Percentiles rank a stretch among this genome's conserved stretches.
phyloP scores from a whole-genome alignment of 345 rosid genomes.

The Anastatica hierochuntica region DNA sequence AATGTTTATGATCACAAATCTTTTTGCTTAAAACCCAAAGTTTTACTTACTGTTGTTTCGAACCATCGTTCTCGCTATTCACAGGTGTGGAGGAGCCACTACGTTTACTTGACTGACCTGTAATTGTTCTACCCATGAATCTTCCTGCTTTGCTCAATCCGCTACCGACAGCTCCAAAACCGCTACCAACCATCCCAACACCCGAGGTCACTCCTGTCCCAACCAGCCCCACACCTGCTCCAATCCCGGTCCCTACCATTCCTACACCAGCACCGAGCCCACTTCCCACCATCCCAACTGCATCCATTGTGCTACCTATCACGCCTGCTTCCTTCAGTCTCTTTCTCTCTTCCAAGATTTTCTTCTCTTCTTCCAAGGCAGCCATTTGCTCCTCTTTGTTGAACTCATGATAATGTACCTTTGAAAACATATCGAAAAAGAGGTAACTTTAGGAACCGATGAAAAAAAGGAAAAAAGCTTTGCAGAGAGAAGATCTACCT shows the following conservation, averaged over 20 bases:
- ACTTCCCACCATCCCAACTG: slow-evolving; percentile 36
- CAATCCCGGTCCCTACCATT: slow-evolving; percentile 62
- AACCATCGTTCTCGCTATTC: slow-evolving; percentile 42
- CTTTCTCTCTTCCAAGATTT: slow-evolving; percentile 71
- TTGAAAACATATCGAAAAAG: background rate
- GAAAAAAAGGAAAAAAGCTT: background rate
- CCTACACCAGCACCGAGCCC: slow-evolving; percentile 70
- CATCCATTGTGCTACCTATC: slow-evolving; percentile 92
- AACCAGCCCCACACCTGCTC: slow-evolving; percentile 67
- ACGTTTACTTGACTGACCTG: slow-evolving; percentile 68
- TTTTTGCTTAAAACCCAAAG: slow-evolving; percentile 13
- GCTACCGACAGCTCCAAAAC: slow-evolving; percentile 69
- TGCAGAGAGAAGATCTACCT: slow-evolving; percentile 40
- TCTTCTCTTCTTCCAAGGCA: slow-evolving; percentile 88
- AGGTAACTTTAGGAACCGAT: slow-evolving; percentile 15
- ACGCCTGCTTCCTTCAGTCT: slow-evolving; percentile 83
- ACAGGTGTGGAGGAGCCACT: slow-evolving; percentile 78
- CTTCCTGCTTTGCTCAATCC: slow-evolving; percentile 81
- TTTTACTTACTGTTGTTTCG: slow-evolving; percentile 22
- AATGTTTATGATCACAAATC: no score
- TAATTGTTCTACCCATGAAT: slow-evolving; percentile 76
- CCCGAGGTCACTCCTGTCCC: slow-evolving; percentile 39
- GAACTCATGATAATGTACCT: slow-evolving; percentile 70
- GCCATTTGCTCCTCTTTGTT: slow-evolving; percentile 76
- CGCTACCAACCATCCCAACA: slow-evolving; percentile 54